Percentiles rank a stretch among this genome's conserved stretches.
Conservation (phyloP, 2,329 filamentous ascomycete species). For the Coleophoma cylindrospora region DNA sequence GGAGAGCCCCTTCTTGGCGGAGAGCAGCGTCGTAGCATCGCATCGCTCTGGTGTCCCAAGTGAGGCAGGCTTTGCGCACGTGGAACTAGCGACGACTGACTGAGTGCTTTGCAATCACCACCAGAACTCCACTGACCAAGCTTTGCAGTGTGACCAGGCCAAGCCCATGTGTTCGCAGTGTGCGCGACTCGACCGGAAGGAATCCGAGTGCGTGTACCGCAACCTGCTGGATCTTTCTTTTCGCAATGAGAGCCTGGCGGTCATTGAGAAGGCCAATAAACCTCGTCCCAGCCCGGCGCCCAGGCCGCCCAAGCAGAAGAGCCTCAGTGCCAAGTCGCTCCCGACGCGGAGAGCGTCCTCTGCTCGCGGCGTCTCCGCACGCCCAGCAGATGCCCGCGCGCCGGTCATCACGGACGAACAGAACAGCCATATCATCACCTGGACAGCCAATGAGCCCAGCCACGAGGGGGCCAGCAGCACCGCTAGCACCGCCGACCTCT, state of each 20-base stretch:
- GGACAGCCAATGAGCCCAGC: too few species aligned
- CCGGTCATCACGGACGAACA: too few species aligned
- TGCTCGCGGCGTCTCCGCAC: too few species aligned
- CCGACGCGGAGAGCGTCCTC: too few species aligned
- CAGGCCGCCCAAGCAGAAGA: conserved; percentile 25
- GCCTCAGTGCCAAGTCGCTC: neutral
- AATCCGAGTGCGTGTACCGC: conserved; percentile 40
- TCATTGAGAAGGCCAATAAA: conserved; percentile 42
- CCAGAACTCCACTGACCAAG: too few species aligned
- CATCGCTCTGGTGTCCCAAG: neutral
- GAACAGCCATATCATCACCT: too few species aligned
- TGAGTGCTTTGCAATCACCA: too few species aligned
- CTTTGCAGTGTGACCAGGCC: conserved; percentile 43
- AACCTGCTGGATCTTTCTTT: conserved; percentile 53
- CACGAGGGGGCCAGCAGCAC: too few species aligned
- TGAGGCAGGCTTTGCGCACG: neutral
- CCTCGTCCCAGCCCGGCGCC: too few species aligned
- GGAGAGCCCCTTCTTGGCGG: neutral
- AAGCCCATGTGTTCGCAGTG: conserved; percentile 48
- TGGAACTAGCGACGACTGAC: too few species aligned
- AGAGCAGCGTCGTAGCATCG: neutral
- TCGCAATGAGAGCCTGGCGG: conserved; percentile 48
- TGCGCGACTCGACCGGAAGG: conserved; percentile 39
- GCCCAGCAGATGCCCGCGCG: too few species aligned
- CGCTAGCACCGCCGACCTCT: too few species aligned